Evolutionary conservation across 2,329 filamentous ascomycete genomes (phyloP).

Genomic region (Pseudocercospora ulei): DNA sequence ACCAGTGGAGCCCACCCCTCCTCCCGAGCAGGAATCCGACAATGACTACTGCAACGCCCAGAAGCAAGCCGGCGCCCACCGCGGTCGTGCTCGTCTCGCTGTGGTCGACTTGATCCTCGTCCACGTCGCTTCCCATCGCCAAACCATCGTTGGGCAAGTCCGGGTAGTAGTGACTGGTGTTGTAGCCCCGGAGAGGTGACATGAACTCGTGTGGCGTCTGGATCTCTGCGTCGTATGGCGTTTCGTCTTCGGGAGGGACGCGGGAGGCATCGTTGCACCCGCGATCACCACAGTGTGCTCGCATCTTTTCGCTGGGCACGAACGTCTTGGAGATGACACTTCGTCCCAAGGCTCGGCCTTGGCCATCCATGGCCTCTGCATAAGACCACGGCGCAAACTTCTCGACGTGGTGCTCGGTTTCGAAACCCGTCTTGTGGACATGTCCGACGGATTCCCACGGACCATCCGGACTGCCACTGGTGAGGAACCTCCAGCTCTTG

Average conservation of each 20-base stretch:
- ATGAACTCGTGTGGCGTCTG: conserved; percentile 24
- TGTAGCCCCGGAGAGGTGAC: conserved; percentile 30
- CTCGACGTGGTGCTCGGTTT: conserved; percentile 33
- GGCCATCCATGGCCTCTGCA: conserved; percentile 31
- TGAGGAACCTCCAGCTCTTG: conserved; percentile 45
- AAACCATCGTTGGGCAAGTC: conserved; percentile 5
- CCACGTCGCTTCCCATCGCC: background rate
- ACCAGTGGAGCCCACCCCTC: conserved; percentile 8
- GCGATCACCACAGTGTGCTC: conserved; percentile 30
- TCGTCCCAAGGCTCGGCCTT: conserved; percentile 29
- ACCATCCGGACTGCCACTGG: conserved; percentile 32
- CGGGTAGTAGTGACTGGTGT: conserved; percentile 32
- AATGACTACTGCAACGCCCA: conserved; percentile 13
- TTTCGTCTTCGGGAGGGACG: conserved; percentile 20
- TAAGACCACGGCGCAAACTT: conserved; percentile 28
- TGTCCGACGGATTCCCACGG: conserved; percentile 37
- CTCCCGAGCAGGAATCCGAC: conserved; percentile 14
- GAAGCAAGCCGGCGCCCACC: conserved; percentile 10
- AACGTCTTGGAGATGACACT: conserved; percentile 34
- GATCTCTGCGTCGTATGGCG: conserved; percentile 24
- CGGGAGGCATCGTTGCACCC: conserved; percentile 28
- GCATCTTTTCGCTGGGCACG: conserved; percentile 31
- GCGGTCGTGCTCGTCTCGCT: conserved; percentile 7
- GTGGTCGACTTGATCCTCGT: background rate
- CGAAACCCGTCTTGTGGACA: conserved; percentile 39